Evolutionary conservation across 805 yeast species (phyloP).

Genomic region (Yarrowia deformans): DNA sequence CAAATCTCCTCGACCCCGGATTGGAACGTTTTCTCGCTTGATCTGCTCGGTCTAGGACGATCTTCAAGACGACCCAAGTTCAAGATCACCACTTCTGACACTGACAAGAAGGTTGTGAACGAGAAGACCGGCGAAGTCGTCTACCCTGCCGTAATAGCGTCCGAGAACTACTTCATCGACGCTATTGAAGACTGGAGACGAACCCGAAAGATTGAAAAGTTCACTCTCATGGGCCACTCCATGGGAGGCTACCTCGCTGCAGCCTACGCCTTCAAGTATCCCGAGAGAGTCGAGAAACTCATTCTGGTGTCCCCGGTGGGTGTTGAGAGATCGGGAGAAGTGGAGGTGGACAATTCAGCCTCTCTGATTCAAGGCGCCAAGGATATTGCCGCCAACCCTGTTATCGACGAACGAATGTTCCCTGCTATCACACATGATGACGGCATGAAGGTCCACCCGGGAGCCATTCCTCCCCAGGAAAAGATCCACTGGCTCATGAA

Average conservation of each 20-base stretch:
- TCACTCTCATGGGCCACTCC: slow-evolving; percentile 81
- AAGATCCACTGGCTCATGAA: slow-evolving; percentile 74
- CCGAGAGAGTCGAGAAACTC: slow-evolving; percentile 68
- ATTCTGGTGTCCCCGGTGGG: slow-evolving; percentile 94
- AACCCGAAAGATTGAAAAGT: slow-evolving; percentile 58
- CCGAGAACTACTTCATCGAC: slow-evolving; percentile 70
- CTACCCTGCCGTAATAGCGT: slow-evolving; percentile 52
- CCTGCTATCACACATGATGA: slow-evolving; percentile 10
- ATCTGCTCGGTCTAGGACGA: slow-evolving; percentile 88
- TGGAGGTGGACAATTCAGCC: slow-evolving; percentile 1
- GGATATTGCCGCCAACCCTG: slow-evolving; percentile 12
- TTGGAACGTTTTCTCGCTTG: slow-evolving; percentile 86
- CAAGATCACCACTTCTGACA: slow-evolving; percentile 46
- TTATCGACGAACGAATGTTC: slow-evolving; percentile 31
- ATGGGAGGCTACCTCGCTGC: slow-evolving; percentile 88
- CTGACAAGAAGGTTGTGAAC: slow-evolving; percentile 46
- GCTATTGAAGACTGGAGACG: slow-evolving; percentile 70
- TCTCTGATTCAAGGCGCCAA: slow-evolving; percentile 22
- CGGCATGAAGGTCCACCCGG: slow-evolving; percentile 29
- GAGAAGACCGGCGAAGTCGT: slow-evolving; percentile 40
- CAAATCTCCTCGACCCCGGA: slow-evolving; percentile 52
- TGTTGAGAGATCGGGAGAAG: slow-evolving; percentile 53
- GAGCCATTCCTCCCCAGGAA: slow-evolving; percentile 46
- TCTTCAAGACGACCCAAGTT: slow-evolving; percentile 77
- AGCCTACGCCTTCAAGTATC: slow-evolving; percentile 67